Base-by-base conservation (phyloP, 2,329 filamentous ascomycete species). In the Aspergillus transmontanensis region DNA sequence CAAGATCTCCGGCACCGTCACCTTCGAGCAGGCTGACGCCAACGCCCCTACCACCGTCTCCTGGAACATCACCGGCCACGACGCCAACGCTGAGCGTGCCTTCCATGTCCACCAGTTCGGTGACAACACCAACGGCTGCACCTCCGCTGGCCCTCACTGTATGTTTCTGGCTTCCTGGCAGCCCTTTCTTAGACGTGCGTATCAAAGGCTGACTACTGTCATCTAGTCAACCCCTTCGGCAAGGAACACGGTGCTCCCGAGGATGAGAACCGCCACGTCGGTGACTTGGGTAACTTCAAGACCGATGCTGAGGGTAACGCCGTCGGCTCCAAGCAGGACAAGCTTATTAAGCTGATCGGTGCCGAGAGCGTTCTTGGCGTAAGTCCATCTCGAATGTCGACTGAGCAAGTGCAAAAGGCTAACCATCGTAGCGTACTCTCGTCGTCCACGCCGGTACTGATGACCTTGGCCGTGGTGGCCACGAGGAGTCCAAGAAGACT, bases 51-150 rank as follows among this genome's bases (percentile, higher is more conserved):
- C 95, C 79, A 94, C 86, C 80, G 87, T 99, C 84, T 87, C 90
- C 78, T 99, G 92, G 90, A 88, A 97, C 83, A 93, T 99, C 83
- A 86, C 87, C 67, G 94, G 95, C 83, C 86, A 97, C 83, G 94
- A 98, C 79, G 77, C 94, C 83, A 97, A 96, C 81, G 94, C 95
- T 78, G 88, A 96, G 89, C 94, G 95, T 83, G 95, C 93, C 82
- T 93, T 98, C 87, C 95, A 99, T 87, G 90, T 99, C 78, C 95
- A 99, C 86, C 92, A 95, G 81, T 99, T 97, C 78, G 95, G 95
- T 80, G 95, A 98, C 88, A 98, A 98, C 88, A 98, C 95, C 87
- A 99, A 99, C 84, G 95, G 95, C 81, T 99, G 95, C 91, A 98
- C 94, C 71, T 96, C 92, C 71, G 95, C 95, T 71, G 95, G 95